Conservation (phyloP, 768 basidiomycete species). For the Russula compacta region DNA sequence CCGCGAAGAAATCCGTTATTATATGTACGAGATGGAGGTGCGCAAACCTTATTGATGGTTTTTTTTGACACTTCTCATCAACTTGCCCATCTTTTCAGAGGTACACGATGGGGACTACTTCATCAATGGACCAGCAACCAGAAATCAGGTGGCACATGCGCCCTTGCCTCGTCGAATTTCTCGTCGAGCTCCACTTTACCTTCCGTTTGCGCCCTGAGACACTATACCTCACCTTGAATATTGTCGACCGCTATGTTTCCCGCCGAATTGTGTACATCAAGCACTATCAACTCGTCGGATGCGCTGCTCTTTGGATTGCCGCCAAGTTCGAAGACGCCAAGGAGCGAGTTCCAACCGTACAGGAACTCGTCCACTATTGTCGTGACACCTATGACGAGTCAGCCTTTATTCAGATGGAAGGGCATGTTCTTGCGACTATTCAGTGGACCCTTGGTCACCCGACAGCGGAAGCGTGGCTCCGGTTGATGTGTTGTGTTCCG, state of each 20-base stretch:
- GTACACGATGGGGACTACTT: conserved; percentile 80
- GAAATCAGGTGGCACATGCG: conserved; percentile 99
- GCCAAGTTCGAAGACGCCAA: conserved; percentile 99
- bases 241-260: conserved; percentile 98
- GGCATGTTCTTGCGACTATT: conserved; percentile 91
- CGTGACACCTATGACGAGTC: conserved; percentile 95
- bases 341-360: conserved; percentile 92
- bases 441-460: conserved; percentile 97
- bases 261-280: conserved; percentile 98
- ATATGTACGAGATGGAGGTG: conserved; percentile 99
- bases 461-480: conserved; percentile 95
- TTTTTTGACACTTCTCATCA: conserved; percentile 2
- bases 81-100: conserved; percentile 37
- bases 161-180: conserved; percentile 94
- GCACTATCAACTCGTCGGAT: conserved; percentile 98
- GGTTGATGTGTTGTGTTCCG: conserved; percentile 69
- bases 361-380: conserved; percentile 91
- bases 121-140: conserved; percentile 98
- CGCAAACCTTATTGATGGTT: conserved; percentile 28
- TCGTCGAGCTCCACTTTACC: conserved; percentile 97
- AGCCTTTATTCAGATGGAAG: conserved; percentile 99
- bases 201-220: conserved; percentile 98
- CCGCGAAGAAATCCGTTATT: conserved; percentile 80
- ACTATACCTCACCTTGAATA: conserved; percentile 95
- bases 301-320: conserved; percentile 97